A percentile compares a stretch with the other conserved stretches of the same genome.
Conservation (phyloP, 352 stramenopile genomes). For the Phytophthora uliginosa region DNA sequence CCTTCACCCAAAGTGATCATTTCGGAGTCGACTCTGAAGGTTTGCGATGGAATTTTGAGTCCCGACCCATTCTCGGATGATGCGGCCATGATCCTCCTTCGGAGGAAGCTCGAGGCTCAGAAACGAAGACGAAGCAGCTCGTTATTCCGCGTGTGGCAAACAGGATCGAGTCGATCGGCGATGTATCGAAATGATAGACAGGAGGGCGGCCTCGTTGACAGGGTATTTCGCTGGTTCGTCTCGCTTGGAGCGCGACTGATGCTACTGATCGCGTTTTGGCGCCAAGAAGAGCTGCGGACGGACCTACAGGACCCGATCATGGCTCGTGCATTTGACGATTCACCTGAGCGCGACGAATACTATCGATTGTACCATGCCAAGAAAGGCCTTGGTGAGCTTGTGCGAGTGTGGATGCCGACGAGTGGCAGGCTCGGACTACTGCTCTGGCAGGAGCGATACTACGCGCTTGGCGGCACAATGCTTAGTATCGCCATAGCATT, state of each 20-base stretch:
- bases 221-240: background rate
- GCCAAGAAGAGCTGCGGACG: constrained; percentile 55
- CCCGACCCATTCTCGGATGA: constrained; percentile 25
- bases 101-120: constrained; percentile 12
- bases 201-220: background rate
- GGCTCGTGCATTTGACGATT: constrained; percentile 43
- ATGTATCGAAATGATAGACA: constrained; percentile 20
- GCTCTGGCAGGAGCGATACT: constrained; percentile 58
- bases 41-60: constrained; percentile 31
- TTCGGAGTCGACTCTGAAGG: constrained; percentile 10
- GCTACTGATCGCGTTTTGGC: constrained; percentile 63
- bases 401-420: constrained; percentile 71
- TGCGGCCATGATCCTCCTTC: constrained; percentile 27
- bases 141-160: background rate
- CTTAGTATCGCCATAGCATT: constrained; percentile 20
- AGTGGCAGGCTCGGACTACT: constrained; percentile 59
- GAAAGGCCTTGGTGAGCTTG: constrained; percentile 54
- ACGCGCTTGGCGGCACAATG: constrained; percentile 46
- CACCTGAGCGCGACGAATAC: constrained; percentile 46
- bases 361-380: constrained; percentile 51
- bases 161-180: constrained; percentile 4
- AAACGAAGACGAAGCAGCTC: background rate
- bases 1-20: constrained; percentile 19
- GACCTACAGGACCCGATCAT: constrained; percentile 57
- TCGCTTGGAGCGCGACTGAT: constrained; percentile 22